phyloP scores from a whole-genome alignment of 192 early-diverging fungal species.

The Backusella morwellensis region DNA sequence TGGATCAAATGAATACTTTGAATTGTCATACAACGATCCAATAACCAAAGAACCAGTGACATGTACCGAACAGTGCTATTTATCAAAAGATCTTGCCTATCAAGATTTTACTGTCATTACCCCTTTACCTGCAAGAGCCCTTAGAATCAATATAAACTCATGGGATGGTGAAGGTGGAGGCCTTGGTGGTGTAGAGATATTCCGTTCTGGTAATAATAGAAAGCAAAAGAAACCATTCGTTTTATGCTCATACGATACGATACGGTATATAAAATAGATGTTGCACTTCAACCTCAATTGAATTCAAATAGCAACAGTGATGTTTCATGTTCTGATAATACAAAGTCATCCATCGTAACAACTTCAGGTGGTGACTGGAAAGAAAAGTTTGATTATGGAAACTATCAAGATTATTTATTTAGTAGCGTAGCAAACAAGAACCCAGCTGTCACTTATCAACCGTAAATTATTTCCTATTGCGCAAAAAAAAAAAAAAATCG shows the following conservation, averaged over 20 bases:
- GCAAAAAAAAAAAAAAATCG: neutral
- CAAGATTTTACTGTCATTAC: conserved; percentile 47
- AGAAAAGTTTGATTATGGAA: conserved; percentile 8
- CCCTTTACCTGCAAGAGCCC: conserved; percentile 41
- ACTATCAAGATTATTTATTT: conserved; percentile 18
- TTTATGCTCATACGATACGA: neutral
- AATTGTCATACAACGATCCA: conserved; percentile 66
- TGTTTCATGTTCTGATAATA: neutral
- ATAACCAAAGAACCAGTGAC: conserved; percentile 35
- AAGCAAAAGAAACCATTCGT: neutral
- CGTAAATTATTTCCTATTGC: neutral
- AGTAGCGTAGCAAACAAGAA: conserved; percentile 9
- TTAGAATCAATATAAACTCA: conserved; percentile 47
- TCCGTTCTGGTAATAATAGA: conserved; percentile 26
- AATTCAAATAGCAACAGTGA: neutral
- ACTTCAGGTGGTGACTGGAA: conserved; percentile 17
- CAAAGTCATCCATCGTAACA: neutral
- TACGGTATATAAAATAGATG: neutral
- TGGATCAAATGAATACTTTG: conserved; percentile 51
- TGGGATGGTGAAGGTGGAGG: conserved; percentile 38
- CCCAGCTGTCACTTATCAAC: conserved; percentile 22
- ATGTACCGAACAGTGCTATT: conserved; percentile 36
- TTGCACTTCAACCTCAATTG: conserved; percentile 7
- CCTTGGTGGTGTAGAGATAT: conserved; percentile 28
- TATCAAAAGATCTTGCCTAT: conserved; percentile 37